phyloP scores from a whole-genome alignment of 108 stramenopile genomes.

The Conticribra weissflogii region DNA sequence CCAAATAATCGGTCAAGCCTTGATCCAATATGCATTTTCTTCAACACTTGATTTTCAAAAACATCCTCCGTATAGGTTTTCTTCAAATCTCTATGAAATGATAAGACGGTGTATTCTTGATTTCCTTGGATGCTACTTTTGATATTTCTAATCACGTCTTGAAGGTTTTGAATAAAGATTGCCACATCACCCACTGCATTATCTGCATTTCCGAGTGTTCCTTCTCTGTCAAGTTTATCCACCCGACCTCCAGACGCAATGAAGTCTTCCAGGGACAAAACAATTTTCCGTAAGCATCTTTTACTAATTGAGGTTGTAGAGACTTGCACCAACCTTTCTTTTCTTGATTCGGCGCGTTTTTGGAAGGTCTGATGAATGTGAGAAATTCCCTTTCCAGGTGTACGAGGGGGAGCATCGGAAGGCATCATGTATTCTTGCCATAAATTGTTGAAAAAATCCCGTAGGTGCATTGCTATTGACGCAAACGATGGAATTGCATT shows the following conservation, averaged over 20 bases:
- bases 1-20: constrained; percentile 77
- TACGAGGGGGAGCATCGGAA: constrained; percentile 62
- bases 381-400: constrained; percentile 46
- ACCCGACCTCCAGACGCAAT: constrained; percentile 70
- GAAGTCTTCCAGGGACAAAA: constrained; percentile 53
- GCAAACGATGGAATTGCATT: constrained; percentile 82
- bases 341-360: constrained; percentile 60
- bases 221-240: constrained; percentile 66
- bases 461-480: constrained; percentile 80
- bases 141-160: constrained; percentile 23
- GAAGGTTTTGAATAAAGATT: constrained; percentile 32
- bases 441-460: constrained; percentile 84
- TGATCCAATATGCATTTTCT: constrained; percentile 59
- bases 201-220: constrained; percentile 58
- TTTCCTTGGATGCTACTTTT: constrained; percentile 33
- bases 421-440: constrained; percentile 88
- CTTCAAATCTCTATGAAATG: constrained; percentile 63
- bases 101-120: constrained; percentile 69
- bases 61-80: constrained; percentile 74
- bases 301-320: constrained; percentile 64
- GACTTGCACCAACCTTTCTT: constrained; percentile 63
- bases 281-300: constrained; percentile 53
- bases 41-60: constrained; percentile 60
- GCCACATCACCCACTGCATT: constrained; percentile 44
- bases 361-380: constrained; percentile 53